Percentiles rank a stretch among this genome's conserved stretches.
Conservation (phyloP, 441 rosid species). For the Populus hybrid region DNA sequence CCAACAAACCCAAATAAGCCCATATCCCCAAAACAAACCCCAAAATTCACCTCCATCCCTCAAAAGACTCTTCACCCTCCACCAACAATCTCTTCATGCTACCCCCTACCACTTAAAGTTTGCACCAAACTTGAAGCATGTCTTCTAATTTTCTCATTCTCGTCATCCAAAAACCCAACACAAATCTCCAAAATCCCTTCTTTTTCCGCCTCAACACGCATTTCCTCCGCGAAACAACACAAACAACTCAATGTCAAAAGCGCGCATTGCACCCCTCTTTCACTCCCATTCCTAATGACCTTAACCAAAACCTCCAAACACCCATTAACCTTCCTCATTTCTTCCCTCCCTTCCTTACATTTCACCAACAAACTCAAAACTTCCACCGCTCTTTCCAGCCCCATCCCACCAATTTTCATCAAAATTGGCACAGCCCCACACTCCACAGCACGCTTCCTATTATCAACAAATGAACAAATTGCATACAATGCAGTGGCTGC, state of each 20-base stretch:
- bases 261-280: slow-evolving; percentile 64
- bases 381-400: slow-evolving; percentile 76
- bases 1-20: slow-evolving; percentile 15
- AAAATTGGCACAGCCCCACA: slow-evolving; percentile 74
- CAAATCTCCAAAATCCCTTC: slow-evolving; percentile 68
- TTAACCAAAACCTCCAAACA: slow-evolving; percentile 54
- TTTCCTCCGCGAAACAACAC: slow-evolving; percentile 49
- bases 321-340: slow-evolving; percentile 52
- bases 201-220: slow-evolving; percentile 43
- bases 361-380: slow-evolving; percentile 79
- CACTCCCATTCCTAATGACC: slow-evolving; percentile 54
- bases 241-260: slow-evolving; percentile 60
- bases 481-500: slow-evolving; percentile 84
- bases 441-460: slow-evolving; percentile 58
- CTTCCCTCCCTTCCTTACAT: slow-evolving; percentile 82
- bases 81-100: slow-evolving; percentile 2
- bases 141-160: slow-evolving; percentile 76
- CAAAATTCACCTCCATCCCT: slow-evolving; percentile 40
- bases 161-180: slow-evolving; percentile 54
- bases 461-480: slow-evolving; percentile 67
- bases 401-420: slow-evolving; percentile 44
- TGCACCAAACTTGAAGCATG: slow-evolving; percentile 60
- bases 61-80: slow-evolving; percentile 27
- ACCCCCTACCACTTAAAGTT: slow-evolving; percentile 38
- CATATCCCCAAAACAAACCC: slow-evolving; percentile 20